phyloP scores from a whole-genome alignment of 192 early-diverging fungal species.

The Umbelopsis isabellina region DNA sequence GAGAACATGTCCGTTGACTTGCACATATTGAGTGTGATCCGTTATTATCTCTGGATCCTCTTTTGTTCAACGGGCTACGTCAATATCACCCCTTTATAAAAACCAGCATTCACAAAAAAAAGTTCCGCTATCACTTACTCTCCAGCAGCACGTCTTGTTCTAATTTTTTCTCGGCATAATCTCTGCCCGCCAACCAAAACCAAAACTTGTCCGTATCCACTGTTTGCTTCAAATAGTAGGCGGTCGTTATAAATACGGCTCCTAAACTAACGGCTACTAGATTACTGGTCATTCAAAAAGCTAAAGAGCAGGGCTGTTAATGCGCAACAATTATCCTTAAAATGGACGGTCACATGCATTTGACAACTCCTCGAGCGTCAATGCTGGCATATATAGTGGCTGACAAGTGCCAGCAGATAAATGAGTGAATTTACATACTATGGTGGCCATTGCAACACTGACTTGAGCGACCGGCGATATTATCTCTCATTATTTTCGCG shows the following conservation, averaged over 20 bases:
- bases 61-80: not conserved
- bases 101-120: no score
- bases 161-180: constrained; percentile 14
- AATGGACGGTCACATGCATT: not conserved
- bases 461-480: no score
- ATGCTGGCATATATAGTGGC: not conserved
- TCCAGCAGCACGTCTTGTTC: not conserved
- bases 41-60: constrained; percentile 40
- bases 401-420: no score
- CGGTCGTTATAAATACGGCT: not conserved
- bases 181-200: constrained; percentile 3
- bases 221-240: not conserved
- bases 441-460: no score
- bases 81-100: not conserved
- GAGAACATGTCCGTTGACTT: constrained; percentile 48
- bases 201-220: not conserved
- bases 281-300: not conserved
- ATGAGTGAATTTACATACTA: no score
- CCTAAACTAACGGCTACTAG: not conserved
- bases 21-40: constrained; percentile 49
- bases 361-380: not conserved
- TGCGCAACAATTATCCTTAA: not conserved
- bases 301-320: not conserved
- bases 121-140: not conserved
- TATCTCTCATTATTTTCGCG: no score